Evolutionary conservation across 371 early-diverging fungal species (phyloP).

Genomic region (Lichtheimia corymbifera): DNA sequence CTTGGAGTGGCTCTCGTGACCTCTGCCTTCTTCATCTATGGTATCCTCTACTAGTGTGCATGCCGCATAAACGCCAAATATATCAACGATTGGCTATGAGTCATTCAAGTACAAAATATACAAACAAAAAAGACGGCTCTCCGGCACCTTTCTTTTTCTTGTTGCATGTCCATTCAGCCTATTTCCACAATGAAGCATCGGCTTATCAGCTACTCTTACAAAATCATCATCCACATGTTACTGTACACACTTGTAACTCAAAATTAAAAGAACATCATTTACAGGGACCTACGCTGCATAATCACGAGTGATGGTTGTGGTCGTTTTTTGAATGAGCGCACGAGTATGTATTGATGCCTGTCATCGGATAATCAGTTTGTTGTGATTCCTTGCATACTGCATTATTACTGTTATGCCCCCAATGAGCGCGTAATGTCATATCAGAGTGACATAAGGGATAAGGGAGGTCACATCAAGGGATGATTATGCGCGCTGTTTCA

Average conservation of each 20-base stretch:
- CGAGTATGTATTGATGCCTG: too few species aligned
- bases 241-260: not conserved
- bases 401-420: too few species aligned
- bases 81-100: constrained; percentile 7
- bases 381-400: too few species aligned
- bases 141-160: not conserved
- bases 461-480: too few species aligned
- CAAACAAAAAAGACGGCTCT: not conserved
- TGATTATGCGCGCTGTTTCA: too few species aligned
- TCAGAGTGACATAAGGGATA: too few species aligned
- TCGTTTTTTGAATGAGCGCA: too few species aligned
- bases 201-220: not conserved
- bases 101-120: constrained; percentile 4
- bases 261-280: not conserved
- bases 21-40: constrained; percentile 38
- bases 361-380: too few species aligned
- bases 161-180: not conserved
- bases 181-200: not conserved
- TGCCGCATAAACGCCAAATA: not conserved
- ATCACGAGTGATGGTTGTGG: too few species aligned
- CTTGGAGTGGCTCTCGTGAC: constrained; percentile 39
- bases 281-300: too few species aligned
- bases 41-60: constrained; percentile 15
- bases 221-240: not conserved
- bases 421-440: too few species aligned